Conservation (phyloP, 1,284 basidiomycete genomes). For the Leccinum pallidistipes region DNA sequence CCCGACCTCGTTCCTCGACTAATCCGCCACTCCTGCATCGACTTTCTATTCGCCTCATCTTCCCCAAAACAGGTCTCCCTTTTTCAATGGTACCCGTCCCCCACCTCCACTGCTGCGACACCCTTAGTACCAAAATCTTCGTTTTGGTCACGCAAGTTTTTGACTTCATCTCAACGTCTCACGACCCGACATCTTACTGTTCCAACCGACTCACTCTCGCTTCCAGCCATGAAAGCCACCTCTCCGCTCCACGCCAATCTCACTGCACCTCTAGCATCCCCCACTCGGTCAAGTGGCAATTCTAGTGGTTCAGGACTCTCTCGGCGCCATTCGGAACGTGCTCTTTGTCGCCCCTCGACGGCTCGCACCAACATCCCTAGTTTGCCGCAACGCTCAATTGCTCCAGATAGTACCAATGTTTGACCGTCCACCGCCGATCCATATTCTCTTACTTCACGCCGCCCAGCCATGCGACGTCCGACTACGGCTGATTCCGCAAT, state of each 20-base stretch:
- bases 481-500: slow-evolving; percentile 30
- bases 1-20: slow-evolving; percentile 60
- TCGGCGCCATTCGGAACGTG: slow-evolving; percentile 52
- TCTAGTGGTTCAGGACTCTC: slow-evolving; percentile 43
- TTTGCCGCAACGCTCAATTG: slow-evolving; percentile 12
- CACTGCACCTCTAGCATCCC: slow-evolving; percentile 25
- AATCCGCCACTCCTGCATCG: slow-evolving; percentile 42
- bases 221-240: slow-evolving; percentile 50
- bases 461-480: slow-evolving; percentile 23
- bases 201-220: slow-evolving; percentile 36
- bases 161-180: slow-evolving; percentile 15
- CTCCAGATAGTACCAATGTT: slow-evolving; percentile 7
- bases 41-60: too few species aligned
- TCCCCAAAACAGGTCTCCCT: too few species aligned
- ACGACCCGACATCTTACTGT: slow-evolving; percentile 18
- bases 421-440: slow-evolving; percentile 25
- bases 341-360: slow-evolving; percentile 26
- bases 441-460: slow-evolving; percentile 10
- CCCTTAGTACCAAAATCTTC: slow-evolving; percentile 54
- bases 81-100: too few species aligned
- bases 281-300: slow-evolving; percentile 25
- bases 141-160: slow-evolving; percentile 48
- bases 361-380: slow-evolving; percentile 13
- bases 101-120: slow-evolving; percentile 31
- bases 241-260: slow-evolving; percentile 53